Evolutionary conservation across 345 rosid species (phyloP), one percentile per base, ranked within the genome.

Genomic region (Arabis hirsuta): DNA sequence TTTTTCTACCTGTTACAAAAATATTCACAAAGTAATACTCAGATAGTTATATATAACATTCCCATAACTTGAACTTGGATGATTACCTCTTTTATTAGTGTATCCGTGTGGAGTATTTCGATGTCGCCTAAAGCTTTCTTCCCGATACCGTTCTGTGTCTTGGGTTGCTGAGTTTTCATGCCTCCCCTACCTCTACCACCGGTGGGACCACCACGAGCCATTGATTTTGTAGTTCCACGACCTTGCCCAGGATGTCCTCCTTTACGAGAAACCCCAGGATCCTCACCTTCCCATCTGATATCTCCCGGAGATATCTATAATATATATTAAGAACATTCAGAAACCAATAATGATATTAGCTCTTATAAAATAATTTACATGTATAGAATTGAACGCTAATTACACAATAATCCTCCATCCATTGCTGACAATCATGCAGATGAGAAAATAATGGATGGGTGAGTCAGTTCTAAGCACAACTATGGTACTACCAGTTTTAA

Each of bases 111-210:
- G 68, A 92, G 94, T 64, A 96, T 86, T 82, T 92, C 96, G 31
- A 96, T 90, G 61, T 88, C 92, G 13, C 91, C 95, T 82, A 85
- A 72, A 71, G 83, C 83, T 85, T 90, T 96, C 81, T 84, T 92
- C 62, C 86, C 87, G 2, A 81, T 51, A 43, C 98, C 98, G 68
- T 89, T 90, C 70, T 88, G 95, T 41, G 82, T 50, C 29, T 79
- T 82, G 31, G 84, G 87, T 63, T 84, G 87, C 65, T 84, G 87
- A 55, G 83, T 86, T 73, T 78, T 86, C 48, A 85, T 44, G 77
- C 77, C 80, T 71, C 96, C 98, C 83, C 92, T 87, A 73, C 96
- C 98, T 78, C 94, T 87, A 76, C 97, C 97, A 16, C 95, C 91
- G 1, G 79, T 67, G 5, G 79, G 83, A 71, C 94, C 95, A 80